These are phyloP conservation scores for Tritrichomonas musculus DNA, from an alignment of 208 protist species.

Conservation along the genomic window DNA sequence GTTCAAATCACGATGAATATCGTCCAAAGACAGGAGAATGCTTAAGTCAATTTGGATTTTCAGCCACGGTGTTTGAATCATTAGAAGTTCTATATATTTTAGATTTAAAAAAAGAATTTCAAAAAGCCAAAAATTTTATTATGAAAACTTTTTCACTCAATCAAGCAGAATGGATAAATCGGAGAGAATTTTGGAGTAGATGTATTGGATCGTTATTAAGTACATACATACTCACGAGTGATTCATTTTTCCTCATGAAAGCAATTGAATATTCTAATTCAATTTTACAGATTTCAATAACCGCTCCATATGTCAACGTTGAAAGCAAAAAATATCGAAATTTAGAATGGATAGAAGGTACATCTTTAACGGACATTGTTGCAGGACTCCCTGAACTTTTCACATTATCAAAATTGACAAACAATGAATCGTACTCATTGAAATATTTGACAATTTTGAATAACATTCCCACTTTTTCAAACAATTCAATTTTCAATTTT, in stretches of 20 bases:
- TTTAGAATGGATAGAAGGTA: background rate
- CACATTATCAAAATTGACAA: background rate
- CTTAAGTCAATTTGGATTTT: background rate
- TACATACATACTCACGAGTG: background rate
- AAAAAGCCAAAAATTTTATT: background rate
- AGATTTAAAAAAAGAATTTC: background rate
- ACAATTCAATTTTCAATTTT: background rate
- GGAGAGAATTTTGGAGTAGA: background rate
- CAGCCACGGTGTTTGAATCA: background rate
- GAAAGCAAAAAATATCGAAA: background rate
- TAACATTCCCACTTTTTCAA: background rate
- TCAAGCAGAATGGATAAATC: background rate
- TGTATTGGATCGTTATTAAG: background rate
- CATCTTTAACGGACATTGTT: background rate
- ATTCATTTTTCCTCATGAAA: background rate
- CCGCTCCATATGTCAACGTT: background rate
- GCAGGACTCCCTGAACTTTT: background rate
- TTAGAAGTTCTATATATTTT: background rate
- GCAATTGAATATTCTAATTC: background rate
- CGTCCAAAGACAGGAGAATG: background rate
- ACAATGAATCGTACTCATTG: background rate
- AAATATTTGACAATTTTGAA: background rate
- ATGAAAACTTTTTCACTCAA: background rate
- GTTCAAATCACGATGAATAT: background rate
- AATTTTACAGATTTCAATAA: background rate